phyloP scores from a whole-genome alignment of 495 filamentous ascomycete genomes.

The Penicillium egyptiacum region DNA sequence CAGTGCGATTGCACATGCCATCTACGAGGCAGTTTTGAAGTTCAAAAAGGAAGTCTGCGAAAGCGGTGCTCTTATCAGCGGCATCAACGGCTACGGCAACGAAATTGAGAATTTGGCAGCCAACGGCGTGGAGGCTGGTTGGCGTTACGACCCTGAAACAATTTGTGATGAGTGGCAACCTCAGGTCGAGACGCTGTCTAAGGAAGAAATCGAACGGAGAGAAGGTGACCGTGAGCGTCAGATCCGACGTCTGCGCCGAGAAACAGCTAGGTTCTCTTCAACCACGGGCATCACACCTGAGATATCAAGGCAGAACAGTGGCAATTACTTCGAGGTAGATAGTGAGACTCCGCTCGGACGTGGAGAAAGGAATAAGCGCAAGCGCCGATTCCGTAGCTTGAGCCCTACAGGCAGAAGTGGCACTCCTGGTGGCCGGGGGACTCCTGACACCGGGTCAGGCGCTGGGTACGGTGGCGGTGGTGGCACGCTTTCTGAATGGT shows the following conservation, averaged over 20 bases:
- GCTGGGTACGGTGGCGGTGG: conserved; percentile 66
- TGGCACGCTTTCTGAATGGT: conserved; percentile 71
- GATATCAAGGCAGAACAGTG: conserved; percentile 54
- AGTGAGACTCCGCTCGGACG: conserved; percentile 72
- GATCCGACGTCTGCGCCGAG: conserved; percentile 78
- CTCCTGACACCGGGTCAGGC: conserved; percentile 67
- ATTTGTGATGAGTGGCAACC: conserved; percentile 93
- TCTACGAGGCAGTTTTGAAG: conserved; percentile 91
- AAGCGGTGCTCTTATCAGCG: conserved; percentile 73
- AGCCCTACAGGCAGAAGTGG: conserved; percentile 68
- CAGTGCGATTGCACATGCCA: conserved; percentile 88
- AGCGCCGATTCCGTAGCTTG: conserved; percentile 85
- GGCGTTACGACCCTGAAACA: conserved; percentile 90
- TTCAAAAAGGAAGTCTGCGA: conserved; percentile 96
- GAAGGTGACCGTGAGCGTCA: conserved; percentile 94
- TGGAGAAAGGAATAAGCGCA: conserved; percentile 90
- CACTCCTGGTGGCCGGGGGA: conserved; percentile 70
- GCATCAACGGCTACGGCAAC: conserved; percentile 65
- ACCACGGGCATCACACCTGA: conserved; percentile 73
- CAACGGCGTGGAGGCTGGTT: conserved; percentile 75
- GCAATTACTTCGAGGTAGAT: conserved; percentile 61
- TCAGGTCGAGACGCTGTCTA: conserved; percentile 81
- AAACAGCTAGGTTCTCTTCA: conserved; percentile 89
- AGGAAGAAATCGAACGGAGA: conserved; percentile 97
- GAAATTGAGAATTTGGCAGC: conserved; percentile 90